A percentile compares a stretch with the other conserved stretches of the same genome.
Conservation (phyloP, 2,329 filamentous ascomycete species). For the Tolypocladium ophioglossoides region DNA sequence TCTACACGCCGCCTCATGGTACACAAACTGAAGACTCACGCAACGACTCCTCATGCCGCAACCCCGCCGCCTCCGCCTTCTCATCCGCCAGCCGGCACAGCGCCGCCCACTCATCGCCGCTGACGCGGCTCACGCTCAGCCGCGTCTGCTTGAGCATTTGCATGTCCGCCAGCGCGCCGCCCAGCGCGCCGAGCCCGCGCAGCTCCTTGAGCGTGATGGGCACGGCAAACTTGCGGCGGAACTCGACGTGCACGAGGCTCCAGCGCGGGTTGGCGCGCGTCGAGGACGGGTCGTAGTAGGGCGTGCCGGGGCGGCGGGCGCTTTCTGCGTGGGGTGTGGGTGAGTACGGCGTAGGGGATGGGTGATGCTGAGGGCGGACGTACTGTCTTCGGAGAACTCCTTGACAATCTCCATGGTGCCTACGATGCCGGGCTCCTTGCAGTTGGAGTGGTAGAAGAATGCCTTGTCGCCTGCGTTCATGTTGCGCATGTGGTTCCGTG, state of each 20-base stretch:
- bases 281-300: slow-evolving; percentile 78
- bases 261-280: slow-evolving; percentile 48
- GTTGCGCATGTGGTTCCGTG: slow-evolving; percentile 77
- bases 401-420: slow-evolving; percentile 83
- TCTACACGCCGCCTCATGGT: neutral
- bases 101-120: slow-evolving; percentile 52
- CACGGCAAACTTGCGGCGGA: slow-evolving; percentile 68
- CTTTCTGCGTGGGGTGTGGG: slow-evolving; percentile 13
- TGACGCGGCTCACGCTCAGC: slow-evolving; percentile 68
- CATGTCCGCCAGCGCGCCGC: slow-evolving; percentile 57
- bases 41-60: slow-evolving; percentile 20
- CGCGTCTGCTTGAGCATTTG: slow-evolving; percentile 76
- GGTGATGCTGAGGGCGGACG: slow-evolving; percentile 13
- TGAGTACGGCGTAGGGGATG: neutral
- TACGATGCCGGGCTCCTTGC: slow-evolving; percentile 78
- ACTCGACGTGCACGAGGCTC: slow-evolving; percentile 83
- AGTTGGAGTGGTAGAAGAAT: slow-evolving; percentile 97
- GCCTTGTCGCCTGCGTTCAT: slow-evolving; percentile 90
- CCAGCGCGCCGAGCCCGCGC: slow-evolving; percentile 47
- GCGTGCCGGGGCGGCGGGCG: slow-evolving; percentile 25
- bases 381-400: slow-evolving; percentile 72
- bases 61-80: slow-evolving; percentile 27
- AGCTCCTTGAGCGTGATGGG: slow-evolving; percentile 63
- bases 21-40: neutral
- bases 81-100: slow-evolving; percentile 42